A percentile compares a stretch with the other conserved stretches of the same genome.
Conservation (phyloP, 202 grass and related monocot genomes). For the Thinopyrum obtusiflorum region DNA sequence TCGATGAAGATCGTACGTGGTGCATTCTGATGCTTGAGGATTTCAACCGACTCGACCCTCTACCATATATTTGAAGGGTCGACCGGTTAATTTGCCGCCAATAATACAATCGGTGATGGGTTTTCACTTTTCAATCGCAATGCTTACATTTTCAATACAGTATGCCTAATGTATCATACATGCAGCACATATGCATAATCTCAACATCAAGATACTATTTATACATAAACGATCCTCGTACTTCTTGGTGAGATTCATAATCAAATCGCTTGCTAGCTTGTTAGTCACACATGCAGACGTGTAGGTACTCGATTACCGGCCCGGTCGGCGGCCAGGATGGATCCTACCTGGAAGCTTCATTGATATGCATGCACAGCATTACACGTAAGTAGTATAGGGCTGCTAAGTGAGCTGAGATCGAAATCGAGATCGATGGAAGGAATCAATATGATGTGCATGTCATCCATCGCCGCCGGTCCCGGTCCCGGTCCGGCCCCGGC, state of each 20-base stretch:
- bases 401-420: neutral
- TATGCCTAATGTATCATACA: neutral
- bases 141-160: neutral
- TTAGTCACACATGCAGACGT: neutral
- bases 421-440: neutral
- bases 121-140: neutral
- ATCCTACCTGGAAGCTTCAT: neutral
- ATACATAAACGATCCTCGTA: neutral
- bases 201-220: no score
- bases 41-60: neutral
- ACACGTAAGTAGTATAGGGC: no score
- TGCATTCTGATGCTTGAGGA: neutral
- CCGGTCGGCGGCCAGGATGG: no score
- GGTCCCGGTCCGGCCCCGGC: no score
- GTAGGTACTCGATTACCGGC: neutral
- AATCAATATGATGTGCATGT: neutral
- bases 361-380: neutral
- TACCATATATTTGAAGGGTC: neutral
- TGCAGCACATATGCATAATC: no score
- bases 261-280: neutral
- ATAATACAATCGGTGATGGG: neutral
- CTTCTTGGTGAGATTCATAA: neutral
- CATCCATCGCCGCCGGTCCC: neutral
- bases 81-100: neutral
- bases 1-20: neutral